Conservation (phyloP, 2,329 filamentous ascomycete species). For the Fusarium sarcochroum region DNA sequence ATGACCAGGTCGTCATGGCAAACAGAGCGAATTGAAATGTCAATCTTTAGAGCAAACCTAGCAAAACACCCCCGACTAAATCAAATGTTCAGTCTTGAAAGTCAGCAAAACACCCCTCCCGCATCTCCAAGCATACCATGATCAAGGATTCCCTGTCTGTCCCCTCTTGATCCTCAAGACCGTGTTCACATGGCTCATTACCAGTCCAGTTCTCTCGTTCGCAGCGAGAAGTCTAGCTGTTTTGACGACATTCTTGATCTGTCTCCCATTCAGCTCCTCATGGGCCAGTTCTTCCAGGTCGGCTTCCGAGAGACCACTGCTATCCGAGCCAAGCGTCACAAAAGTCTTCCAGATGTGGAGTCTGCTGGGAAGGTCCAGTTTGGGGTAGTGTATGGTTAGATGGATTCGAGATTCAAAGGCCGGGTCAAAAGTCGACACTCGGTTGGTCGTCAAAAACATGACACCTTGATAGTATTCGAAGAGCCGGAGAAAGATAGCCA, state of each 20-base stretch:
- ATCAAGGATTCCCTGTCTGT: not conserved
- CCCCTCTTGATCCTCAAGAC: slow-evolving; percentile 19
- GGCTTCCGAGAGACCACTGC: not conserved
- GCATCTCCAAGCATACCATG: not conserved
- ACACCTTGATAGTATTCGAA: slow-evolving; percentile 23
- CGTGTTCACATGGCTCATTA: not conserved
- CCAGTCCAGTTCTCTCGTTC: not conserved
- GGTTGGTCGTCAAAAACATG: slow-evolving; percentile 27
- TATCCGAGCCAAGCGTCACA: not conserved
- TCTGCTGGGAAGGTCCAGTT: not conserved
- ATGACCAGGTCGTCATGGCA: not conserved
- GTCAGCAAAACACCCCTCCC: not conserved
- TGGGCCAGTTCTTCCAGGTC: slow-evolving; percentile 2
- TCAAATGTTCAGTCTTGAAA: not conserved
- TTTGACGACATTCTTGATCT: slow-evolving; percentile 31
- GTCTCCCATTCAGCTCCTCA: slow-evolving; percentile 21
- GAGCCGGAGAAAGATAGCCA: slow-evolving; percentile 19
- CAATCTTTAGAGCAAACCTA: not conserved
- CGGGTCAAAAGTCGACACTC: slow-evolving; percentile 18
- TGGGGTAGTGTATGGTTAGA: slow-evolving; percentile 18
- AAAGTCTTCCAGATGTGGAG: slow-evolving; percentile 20
- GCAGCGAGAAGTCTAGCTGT: slow-evolving; percentile 14
- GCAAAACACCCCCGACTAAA: not conserved
- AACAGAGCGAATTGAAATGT: not conserved
- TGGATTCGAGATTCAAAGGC: slow-evolving; percentile 22